Conservation (phyloP, 139 green algal genomes). For the Tetraselmis chui region DNA sequence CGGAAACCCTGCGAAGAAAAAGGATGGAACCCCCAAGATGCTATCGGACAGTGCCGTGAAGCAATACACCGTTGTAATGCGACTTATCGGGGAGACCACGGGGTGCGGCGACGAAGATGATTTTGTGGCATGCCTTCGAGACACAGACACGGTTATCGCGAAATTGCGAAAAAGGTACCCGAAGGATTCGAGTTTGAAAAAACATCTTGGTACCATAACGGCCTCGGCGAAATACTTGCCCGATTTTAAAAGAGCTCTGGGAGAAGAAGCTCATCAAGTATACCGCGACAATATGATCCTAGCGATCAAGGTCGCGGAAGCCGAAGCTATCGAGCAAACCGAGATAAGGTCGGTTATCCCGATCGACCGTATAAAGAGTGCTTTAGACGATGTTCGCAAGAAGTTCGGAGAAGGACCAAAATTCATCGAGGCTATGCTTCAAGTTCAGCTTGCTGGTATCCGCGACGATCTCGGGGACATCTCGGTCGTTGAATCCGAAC, state of each 20-base stretch:
- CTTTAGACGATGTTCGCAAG: not conserved
- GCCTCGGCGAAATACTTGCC: not conserved
- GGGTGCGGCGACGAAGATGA: not conserved
- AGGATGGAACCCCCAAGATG: not conserved
- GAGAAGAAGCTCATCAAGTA: not conserved
- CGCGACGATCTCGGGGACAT: not conserved
- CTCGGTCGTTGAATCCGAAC: not conserved
- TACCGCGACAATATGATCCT: not conserved
- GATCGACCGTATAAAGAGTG: not conserved
- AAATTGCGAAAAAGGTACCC: not conserved
- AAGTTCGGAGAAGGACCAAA: not conserved
- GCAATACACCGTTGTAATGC: not conserved
- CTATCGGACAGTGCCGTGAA: not conserved
- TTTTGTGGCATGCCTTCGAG: not conserved
- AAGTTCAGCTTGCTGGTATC: not conserved
- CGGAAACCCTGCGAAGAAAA: not conserved
- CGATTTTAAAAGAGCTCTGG: not conserved
- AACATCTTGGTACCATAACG: not conserved
- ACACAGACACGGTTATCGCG: not conserved
- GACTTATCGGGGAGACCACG: not conserved
- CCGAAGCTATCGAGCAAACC: not conserved
- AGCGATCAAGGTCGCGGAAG: not conserved
- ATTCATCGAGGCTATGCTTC: not conserved
- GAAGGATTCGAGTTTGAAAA: not conserved
- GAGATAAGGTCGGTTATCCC: not conserved